Conservation (phyloP, 2,329 filamentous ascomycete genomes). For the Coniosporium tulheliwenetii region DNA sequence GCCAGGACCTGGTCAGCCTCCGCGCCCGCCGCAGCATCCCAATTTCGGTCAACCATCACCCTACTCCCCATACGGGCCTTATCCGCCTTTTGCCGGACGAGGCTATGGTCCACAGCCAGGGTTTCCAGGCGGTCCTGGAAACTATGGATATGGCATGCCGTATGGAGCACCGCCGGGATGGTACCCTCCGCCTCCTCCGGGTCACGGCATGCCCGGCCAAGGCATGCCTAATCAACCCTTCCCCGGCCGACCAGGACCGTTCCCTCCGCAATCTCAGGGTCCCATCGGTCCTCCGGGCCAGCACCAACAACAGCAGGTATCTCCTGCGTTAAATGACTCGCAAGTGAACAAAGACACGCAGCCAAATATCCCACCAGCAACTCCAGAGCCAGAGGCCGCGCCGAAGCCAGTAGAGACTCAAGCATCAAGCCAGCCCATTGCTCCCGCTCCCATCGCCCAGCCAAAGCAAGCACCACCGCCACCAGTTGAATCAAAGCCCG, state of each 20-base stretch:
- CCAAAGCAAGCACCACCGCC: constrained; percentile 41
- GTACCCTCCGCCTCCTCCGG: constrained; percentile 46
- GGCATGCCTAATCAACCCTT: constrained; percentile 47
- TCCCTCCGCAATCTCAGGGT: constrained; percentile 42
- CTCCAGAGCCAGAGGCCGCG: no score
- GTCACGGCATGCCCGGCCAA: no score
- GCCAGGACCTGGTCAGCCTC: constrained; percentile 8
- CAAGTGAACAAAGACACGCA: no score
- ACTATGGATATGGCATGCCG: constrained; percentile 53
- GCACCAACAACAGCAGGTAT: constrained; percentile 19
- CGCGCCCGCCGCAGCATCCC: constrained; percentile 8
- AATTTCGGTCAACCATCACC: constrained; percentile 22
- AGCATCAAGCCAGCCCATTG: constrained; percentile 11
- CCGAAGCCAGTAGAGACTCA: constrained; percentile 7
- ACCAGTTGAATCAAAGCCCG: constrained; percentile 54
- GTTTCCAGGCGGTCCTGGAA: constrained; percentile 25
- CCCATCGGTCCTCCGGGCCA: constrained; percentile 40
- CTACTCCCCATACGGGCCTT: constrained; percentile 25
- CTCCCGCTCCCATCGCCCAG: constrained; percentile 26
- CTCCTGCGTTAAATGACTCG: constrained; percentile 22
- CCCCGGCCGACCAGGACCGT: constrained; percentile 50
- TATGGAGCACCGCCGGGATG: constrained; percentile 37
- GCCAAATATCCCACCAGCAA: no score
- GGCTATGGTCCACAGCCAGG: constrained; percentile 22
- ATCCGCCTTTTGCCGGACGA: constrained; percentile 31